Evolutionary conservation across 371 early-diverging fungal species (phyloP).

Genomic region (Mucor lusitanicus): DNA sequence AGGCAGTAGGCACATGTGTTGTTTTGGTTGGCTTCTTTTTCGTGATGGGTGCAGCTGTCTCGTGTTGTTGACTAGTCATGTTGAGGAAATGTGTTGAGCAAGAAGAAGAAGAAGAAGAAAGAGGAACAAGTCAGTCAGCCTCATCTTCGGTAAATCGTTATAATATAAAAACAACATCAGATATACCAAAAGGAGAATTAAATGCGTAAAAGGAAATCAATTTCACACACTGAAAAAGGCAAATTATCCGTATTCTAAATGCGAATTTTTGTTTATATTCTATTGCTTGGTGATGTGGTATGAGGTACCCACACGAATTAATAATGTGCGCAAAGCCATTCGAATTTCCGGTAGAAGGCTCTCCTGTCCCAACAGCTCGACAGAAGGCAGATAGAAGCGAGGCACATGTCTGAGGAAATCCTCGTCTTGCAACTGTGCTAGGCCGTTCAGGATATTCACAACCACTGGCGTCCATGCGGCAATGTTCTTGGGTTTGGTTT

Average conservation of each 20-base stretch:
- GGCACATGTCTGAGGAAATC: slow-evolving; percentile 53
- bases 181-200: slow-evolving; percentile 3
- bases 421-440: slow-evolving; percentile 53
- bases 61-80: neutral
- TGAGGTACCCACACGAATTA: slow-evolving; percentile 48
- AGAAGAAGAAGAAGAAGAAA: neutral
- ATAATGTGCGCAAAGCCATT: slow-evolving; percentile 42
- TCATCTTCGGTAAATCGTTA: neutral
- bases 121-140: neutral
- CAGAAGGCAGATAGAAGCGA: slow-evolving; percentile 48
- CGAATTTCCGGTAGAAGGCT: slow-evolving; percentile 49
- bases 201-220: neutral
- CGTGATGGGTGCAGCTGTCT: neutral
- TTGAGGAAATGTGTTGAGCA: neutral
- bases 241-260: slow-evolving; percentile 10
- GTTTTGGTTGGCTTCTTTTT: slow-evolving; percentile 13
- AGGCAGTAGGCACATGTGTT: slow-evolving; percentile 34
- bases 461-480: slow-evolving; percentile 62
- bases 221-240: slow-evolving; percentile 12
- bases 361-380: slow-evolving; percentile 52
- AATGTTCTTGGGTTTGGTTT: slow-evolving; percentile 55
- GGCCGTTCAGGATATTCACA: slow-evolving; percentile 47
- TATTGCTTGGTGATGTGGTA: slow-evolving; percentile 44
- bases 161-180: neutral
- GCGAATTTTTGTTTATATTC: neutral